phyloP scores from a whole-genome alignment of 1,139 yeast species.

The Candida frijolesensis region DNA sequence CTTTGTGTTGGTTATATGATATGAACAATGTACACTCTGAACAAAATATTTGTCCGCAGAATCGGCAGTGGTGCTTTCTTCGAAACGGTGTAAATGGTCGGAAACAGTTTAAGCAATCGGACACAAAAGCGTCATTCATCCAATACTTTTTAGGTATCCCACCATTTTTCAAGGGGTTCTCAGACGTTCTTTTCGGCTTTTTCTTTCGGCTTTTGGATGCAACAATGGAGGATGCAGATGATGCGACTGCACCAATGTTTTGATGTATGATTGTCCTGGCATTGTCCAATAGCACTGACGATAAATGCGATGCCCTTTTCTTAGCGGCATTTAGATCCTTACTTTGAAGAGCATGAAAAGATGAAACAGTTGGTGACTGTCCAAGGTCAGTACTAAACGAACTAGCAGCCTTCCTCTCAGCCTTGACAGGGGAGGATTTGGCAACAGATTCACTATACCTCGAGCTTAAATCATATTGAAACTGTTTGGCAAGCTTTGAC shows the following conservation, averaged over 20 bases:
- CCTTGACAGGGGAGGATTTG: conserved; percentile 34
- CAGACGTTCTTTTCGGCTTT: conserved; percentile 40
- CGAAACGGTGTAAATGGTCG: conserved; percentile 75
- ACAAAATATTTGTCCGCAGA: conserved; percentile 96
- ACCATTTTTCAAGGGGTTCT: conserved; percentile 51
- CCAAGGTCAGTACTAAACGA: conserved; percentile 10
- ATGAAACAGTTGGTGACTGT: conserved; percentile 41
- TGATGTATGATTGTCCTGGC: conserved; percentile 40
- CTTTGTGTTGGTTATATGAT: conserved; percentile 69
- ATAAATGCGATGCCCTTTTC: conserved; percentile 35
- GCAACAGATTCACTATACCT: conserved; percentile 33
- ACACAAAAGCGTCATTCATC: conserved; percentile 90
- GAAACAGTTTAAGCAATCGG: conserved; percentile 79
- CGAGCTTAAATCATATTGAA: conserved; percentile 17
- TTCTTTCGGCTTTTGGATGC: conserved; percentile 25
- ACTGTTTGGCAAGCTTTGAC: conserved; percentile 3
- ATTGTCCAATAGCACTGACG: conserved; percentile 39
- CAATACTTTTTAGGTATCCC: conserved; percentile 72
- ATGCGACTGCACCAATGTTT: conserved; percentile 33
- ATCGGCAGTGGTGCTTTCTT: conserved; percentile 91
- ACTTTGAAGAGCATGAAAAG: conserved; percentile 38
- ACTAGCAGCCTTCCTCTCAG: conserved; percentile 20
- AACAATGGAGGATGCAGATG: conserved; percentile 32
- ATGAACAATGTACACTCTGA: conserved; percentile 80
- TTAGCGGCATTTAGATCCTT: conserved; percentile 24